phyloP scores from a whole-genome alignment of 345 rosid species.

The Pistacia integerrima region DNA sequence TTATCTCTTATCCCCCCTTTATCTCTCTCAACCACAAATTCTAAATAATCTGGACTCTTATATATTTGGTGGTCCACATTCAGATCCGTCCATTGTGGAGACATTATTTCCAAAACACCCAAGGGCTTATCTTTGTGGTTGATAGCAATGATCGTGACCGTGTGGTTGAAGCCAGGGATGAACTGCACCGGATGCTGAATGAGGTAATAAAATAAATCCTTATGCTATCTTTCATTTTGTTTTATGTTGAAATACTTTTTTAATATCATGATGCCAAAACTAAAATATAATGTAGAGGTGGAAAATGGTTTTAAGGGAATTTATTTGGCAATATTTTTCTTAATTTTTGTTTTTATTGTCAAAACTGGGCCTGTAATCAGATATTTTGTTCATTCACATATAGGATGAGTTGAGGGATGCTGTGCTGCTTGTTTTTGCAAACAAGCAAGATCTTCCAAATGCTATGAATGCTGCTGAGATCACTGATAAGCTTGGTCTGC shows the following conservation, averaged over 20 bases:
- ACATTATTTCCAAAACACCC: conserved; percentile 81
- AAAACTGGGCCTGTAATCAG: background rate
- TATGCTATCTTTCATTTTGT: background rate
- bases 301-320: background rate
- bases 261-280: too few relatives aligned
- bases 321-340: background rate
- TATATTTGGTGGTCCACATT: background rate
- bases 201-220: conserved; percentile 43
- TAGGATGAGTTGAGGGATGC: conserved; percentile 97
- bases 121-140: conserved; percentile 85
- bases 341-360: background rate
- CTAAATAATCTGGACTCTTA: background rate
- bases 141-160: conserved; percentile 85
- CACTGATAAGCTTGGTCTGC: conserved; percentile 83
- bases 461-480: conserved; percentile 91
- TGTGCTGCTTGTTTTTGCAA: conserved; percentile 84
- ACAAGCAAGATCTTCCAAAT: conserved; percentile 89
- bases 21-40: too few relatives aligned
- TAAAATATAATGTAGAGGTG: background rate
- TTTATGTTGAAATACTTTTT: too few relatives aligned
- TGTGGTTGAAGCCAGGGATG: conserved; percentile 75
- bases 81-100: conserved; percentile 73
- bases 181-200: conserved; percentile 80
- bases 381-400: background rate
- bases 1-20: too few relatives aligned